Evolutionary conservation across 2,329 filamentous ascomycete species (phyloP), one percentile per base, ranked within the genome.

Genomic region (Blastomyces gilchristii): DNA sequence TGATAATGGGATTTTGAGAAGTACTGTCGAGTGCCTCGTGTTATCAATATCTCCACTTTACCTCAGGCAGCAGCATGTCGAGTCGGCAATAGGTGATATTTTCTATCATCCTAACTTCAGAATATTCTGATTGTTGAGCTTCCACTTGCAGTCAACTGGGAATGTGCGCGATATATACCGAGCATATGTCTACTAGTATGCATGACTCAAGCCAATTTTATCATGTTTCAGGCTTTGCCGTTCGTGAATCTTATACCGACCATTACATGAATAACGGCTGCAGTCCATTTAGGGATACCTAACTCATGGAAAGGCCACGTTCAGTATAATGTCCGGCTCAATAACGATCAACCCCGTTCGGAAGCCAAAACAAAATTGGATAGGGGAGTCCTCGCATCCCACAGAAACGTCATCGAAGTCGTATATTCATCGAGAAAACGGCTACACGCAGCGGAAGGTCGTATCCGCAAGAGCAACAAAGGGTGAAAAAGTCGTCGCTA

Each of bases 381-480:
- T 62, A 70, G 73, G 11, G 49, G 66, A 66, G 5, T 71, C 66
- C 3, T 65, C 62, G 9, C 72, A 73, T 8, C 80, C 80, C 0
- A 74, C 71, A 39, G 81, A 80, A 4, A 18, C n/a, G 16, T 16
- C 41, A 77, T 72, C 0, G 80, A 80, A 5, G 78, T 83, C n/a
- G 77, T 82, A 63, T 81, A 79, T 66, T 73, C 82, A 1, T 74
- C 78, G 41, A 81, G 80, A 12, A 68, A 75, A 49, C 69, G 75
- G 56, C 73, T 83, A 7, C 82, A 82, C 75, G 71, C 72, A 34
- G 80, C 80, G 7, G 77, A 77, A 64, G 78, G 80, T 0, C 72
- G 71, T 28, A 72, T 72, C 9, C 64, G 62, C 28, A 37, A n/a
- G 16, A 31, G 62, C 4, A 47, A 58, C 11, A 61, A 63, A 9